phyloP scores from a whole-genome alignment of 208 protist species.

The Acanthamoeba castellanii region DNA sequence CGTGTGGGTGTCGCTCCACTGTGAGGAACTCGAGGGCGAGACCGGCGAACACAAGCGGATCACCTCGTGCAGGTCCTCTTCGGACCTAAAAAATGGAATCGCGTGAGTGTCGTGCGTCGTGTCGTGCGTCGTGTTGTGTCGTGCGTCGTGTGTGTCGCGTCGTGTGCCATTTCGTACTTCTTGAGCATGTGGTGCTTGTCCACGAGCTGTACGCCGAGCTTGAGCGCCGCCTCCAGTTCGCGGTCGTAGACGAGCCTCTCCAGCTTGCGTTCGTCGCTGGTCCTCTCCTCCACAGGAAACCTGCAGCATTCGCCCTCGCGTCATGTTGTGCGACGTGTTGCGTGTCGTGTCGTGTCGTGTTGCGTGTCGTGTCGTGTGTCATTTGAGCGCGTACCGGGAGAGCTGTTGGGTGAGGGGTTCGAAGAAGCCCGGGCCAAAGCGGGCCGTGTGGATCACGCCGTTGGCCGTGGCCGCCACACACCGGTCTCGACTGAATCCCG shows the following conservation, averaged over 20 bases:
- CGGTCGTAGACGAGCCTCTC: slow-evolving; percentile 20
- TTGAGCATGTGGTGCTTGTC: slow-evolving; percentile 30
- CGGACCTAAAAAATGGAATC: not conserved
- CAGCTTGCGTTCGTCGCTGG: slow-evolving; percentile 1
- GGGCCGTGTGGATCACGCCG: not conserved
- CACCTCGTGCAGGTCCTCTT: not conserved
- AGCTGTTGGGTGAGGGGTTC: not conserved
- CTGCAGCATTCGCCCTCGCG: not conserved
- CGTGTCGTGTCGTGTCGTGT: too few relatives aligned
- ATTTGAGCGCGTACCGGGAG: not conserved
- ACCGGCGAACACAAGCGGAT: slow-evolving; percentile 1
- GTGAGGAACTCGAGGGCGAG: not conserved
- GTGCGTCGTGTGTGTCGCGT: not conserved
- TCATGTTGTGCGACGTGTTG: not conserved
- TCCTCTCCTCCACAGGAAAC: not conserved
- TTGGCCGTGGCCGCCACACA: slow-evolving; percentile 19
- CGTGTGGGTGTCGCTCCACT: not conserved
- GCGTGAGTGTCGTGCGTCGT: not conserved
- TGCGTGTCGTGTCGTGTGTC: too few relatives aligned
- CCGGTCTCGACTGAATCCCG: not conserved
- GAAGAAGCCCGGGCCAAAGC: not conserved
- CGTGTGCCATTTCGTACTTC: not conserved
- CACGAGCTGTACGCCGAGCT: not conserved
- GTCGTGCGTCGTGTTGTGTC: not conserved
- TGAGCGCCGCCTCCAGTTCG: not conserved